These are phyloP conservation scores for Collybiopsis confluens DNA, from an alignment of 768 basidiomycete species.

Conservation along the genomic window DNA sequence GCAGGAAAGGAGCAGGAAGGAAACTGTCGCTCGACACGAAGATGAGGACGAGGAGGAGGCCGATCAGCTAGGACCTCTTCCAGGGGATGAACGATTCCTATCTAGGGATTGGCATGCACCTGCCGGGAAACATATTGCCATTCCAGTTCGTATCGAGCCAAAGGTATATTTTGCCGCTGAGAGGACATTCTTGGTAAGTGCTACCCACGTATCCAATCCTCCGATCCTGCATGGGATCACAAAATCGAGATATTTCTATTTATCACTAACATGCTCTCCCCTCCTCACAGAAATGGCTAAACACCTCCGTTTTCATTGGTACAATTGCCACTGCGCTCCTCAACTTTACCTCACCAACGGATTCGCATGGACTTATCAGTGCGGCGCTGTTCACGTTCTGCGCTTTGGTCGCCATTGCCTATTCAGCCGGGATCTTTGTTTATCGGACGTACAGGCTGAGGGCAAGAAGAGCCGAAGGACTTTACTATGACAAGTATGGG, in stretches of 20 bases:
- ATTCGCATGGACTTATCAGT: constrained; percentile 76
- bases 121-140: constrained; percentile 82
- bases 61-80: constrained; percentile 14
- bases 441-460: constrained; percentile 70
- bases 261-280: too few species aligned
- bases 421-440: constrained; percentile 78
- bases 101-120: constrained; percentile 75
- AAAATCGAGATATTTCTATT: too few species aligned
- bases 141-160: constrained; percentile 95
- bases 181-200: constrained; percentile 85
- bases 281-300: constrained; percentile 74
- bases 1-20: constrained; percentile 30
- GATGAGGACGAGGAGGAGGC: constrained; percentile 35
- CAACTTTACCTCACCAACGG: constrained; percentile 75
- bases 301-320: constrained; percentile 82
- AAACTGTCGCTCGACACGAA: constrained; percentile 19
- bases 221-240: too few species aligned
- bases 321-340: constrained; percentile 87
- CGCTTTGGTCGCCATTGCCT: constrained; percentile 86
- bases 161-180: constrained; percentile 98
- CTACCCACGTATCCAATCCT: too few species aligned
- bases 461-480: constrained; percentile 65
- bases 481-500: constrained; percentile 89
- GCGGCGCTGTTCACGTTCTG: constrained; percentile 86
- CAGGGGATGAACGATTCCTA: constrained; percentile 49